Percentiles rank a stretch among this genome's conserved stretches.
phyloP scores from a whole-genome alignment of 2,329 filamentous ascomycete species.

The Hypoxylon sp. region DNA sequence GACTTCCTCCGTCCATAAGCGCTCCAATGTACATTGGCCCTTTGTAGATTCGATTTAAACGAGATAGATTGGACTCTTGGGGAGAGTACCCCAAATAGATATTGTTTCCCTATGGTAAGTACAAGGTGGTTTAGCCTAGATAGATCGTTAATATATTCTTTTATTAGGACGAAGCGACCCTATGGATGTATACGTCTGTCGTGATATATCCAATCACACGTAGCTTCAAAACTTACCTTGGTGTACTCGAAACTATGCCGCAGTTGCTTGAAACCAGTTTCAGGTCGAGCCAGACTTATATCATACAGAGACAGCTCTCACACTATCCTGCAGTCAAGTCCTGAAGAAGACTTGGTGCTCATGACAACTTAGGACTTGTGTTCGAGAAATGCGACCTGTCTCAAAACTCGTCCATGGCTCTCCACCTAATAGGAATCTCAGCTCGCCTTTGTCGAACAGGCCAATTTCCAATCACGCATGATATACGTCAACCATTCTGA shows the following conservation, averaged over 20 bases:
- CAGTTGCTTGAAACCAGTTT: slow-evolving; percentile 24
- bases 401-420: neutral
- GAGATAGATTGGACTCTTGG: neutral
- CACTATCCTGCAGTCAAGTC: neutral
- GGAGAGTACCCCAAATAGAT: slow-evolving; percentile 3
- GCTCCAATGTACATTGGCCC: slow-evolving; percentile 24
- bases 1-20: slow-evolving; percentile 16
- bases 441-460: slow-evolving; percentile 1
- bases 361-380: neutral
- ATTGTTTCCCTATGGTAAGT: slow-evolving; percentile 7
- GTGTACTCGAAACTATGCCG: slow-evolving; percentile 12
- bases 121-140: slow-evolving; percentile 7
- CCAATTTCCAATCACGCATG: neutral
- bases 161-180: neutral
- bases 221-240: slow-evolving; percentile 5
- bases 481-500: neutral
- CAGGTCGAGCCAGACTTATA: slow-evolving; percentile 1
- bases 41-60: neutral
- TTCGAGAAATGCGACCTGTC: neutral
- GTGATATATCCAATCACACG: neutral
- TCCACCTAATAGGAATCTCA: neutral
- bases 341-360: too few species aligned
- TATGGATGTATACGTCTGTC: neutral
- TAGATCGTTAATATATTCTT: slow-evolving; percentile 16
- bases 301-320: slow-evolving; percentile 4